Evolutionary conservation across 192 early-diverging fungal genomes (phyloP).

Genomic region (Entrophospora sp.): DNA sequence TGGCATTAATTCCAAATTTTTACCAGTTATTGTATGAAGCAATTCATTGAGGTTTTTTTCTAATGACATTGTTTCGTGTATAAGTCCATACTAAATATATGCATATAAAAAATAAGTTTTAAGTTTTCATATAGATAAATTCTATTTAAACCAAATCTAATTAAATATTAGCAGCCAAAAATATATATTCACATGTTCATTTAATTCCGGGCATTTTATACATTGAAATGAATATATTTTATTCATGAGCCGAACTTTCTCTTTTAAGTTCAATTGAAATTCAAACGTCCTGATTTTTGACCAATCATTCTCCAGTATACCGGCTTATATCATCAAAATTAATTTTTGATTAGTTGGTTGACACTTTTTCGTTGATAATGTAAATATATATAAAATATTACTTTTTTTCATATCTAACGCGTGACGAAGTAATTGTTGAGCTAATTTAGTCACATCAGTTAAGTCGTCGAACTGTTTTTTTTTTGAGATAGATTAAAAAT

Average conservation of each 20-base stretch:
- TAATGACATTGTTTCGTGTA: slow-evolving; percentile 50
- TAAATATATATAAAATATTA: slow-evolving; percentile 8
- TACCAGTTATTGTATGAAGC: slow-evolving; percentile 71
- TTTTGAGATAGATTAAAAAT: slow-evolving; percentile 28
- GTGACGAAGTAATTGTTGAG: slow-evolving; percentile 29
- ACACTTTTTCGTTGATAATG: not conserved
- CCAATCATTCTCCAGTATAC: slow-evolving; percentile 70
- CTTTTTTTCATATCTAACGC: slow-evolving; percentile 22
- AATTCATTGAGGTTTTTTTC: slow-evolving; percentile 66
- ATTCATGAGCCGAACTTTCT: slow-evolving; percentile 47
- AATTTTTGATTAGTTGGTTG: not conserved
- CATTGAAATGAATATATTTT: slow-evolving; percentile 55
- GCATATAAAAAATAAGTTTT: not conserved
- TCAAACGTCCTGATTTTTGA: slow-evolving; percentile 78
- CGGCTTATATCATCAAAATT: slow-evolving; percentile 25
- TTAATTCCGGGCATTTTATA: slow-evolving; percentile 64
- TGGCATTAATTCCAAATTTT: slow-evolving; percentile 86
- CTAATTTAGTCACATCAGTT: slow-evolving; percentile 19
- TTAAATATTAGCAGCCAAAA: not conserved
- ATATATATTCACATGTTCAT: slow-evolving; percentile 55
- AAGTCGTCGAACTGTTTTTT: slow-evolving; percentile 28
- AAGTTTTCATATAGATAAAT: not conserved
- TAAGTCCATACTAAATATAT: slow-evolving; percentile 45
- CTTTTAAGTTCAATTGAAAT: slow-evolving; percentile 65
- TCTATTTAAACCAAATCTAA: not conserved